Evolutionary conservation across 306 rosid genomes (phyloP).

Genomic region (Castanopsis chinensis): DNA sequence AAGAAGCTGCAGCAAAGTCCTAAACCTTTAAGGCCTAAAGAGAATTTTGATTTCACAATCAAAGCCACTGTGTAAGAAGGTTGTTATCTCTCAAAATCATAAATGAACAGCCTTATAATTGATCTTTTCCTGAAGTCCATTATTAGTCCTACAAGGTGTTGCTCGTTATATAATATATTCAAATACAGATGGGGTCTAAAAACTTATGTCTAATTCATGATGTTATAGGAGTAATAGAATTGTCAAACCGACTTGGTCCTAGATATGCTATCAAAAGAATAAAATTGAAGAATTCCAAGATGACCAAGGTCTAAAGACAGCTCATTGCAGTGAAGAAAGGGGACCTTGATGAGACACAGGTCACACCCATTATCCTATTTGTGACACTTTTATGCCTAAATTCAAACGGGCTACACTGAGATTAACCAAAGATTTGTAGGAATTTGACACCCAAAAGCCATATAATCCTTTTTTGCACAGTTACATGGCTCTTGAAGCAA

Average conservation of each 20-base stretch:
- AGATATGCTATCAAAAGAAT: constrained; percentile 15
- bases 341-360: constrained; percentile 29
- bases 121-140: constrained; percentile 4
- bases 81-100: constrained; percentile 30
- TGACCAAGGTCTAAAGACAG: constrained; percentile 29
- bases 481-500: too few species aligned
- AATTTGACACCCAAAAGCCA: too few species aligned
- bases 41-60: neutral
- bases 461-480: too few species aligned
- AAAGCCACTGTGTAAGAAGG: constrained; percentile 4
- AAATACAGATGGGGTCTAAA: neutral
- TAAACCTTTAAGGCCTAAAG: neutral
- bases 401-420: too few species aligned
- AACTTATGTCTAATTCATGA: neutral
- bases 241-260: constrained; percentile 65
- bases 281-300: neutral
- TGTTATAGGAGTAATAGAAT: neutral
- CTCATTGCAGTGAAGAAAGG: constrained; percentile 13
- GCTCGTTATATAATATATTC: neutral
- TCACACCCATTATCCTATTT: constrained; percentile 25
- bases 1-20: neutral
- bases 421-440: too few species aligned
- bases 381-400: neutral
- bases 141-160: neutral
- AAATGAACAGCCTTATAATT: constrained; percentile 14